A percentile compares a stretch with the other conserved stretches of the same genome.
phyloP scores from a whole-genome alignment of 225 moss, liverwort and hornwort genomes.

The Pleurozium schreberi region DNA sequence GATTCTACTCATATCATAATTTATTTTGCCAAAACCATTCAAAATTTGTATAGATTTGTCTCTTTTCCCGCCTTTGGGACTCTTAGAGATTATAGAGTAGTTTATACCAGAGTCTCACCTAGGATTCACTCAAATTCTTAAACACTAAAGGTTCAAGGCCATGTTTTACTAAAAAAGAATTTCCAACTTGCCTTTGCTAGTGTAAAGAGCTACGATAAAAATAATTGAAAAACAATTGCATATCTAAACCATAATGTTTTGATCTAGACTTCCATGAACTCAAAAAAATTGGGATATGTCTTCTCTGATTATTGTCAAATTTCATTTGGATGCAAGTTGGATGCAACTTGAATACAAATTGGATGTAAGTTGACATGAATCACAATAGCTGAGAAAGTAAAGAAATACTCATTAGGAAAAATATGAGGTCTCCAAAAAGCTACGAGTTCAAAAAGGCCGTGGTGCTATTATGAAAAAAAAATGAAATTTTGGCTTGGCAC shows the following conservation, averaged over 20 bases:
- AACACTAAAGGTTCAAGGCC: neutral
- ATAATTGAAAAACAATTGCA: neutral
- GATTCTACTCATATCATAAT: neutral
- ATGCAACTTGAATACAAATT: no score
- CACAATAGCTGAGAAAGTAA: neutral
- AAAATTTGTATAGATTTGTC: rapidly evolving
- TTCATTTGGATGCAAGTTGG: neutral
- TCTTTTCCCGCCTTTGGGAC: rapidly evolving
- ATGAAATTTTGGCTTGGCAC: no score
- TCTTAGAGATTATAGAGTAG: neutral
- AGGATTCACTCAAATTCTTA: neutral
- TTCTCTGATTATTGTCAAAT: neutral
- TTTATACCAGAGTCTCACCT: rapidly evolving
- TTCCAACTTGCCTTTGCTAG: neutral
- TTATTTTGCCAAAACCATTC: neutral
- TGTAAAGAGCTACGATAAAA: no score
- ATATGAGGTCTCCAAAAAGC: no score
- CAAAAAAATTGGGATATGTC: neutral
- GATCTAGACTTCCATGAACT: neutral
- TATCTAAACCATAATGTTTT: neutral
- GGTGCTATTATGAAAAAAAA: no score
- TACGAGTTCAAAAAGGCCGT: no score
- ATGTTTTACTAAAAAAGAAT: neutral
- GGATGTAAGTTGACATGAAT: neutral
- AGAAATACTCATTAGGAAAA: no score